A percentile compares a stretch with the other conserved stretches of the same genome.
Evolutionary conservation across 1,284 basidiomycete genomes (phyloP).

Genomic region (Moesziomyces parantarcticus): DNA sequence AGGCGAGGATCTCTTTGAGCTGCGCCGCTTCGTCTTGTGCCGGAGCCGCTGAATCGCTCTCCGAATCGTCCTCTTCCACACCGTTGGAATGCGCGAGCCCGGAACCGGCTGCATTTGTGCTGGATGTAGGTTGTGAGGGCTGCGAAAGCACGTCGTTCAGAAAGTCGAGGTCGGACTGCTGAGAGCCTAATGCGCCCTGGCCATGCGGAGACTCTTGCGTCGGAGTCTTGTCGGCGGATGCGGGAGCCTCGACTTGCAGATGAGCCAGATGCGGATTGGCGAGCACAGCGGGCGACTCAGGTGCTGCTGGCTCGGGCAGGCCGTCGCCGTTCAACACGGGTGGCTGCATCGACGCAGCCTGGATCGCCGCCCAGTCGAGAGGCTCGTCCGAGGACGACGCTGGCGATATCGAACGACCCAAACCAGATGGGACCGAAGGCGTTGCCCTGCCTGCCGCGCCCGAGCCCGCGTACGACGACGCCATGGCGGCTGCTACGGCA

Average conservation of each 20-base stretch:
- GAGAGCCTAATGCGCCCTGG: constrained; percentile 20
- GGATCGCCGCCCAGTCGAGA: constrained; percentile 31
- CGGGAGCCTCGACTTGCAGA: constrained; percentile 10
- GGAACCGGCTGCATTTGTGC: neutral
- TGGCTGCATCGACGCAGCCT: constrained; percentile 17
- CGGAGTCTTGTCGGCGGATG: constrained; percentile 26
- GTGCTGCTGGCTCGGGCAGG: constrained; percentile 18
- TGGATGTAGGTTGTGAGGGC: neutral
- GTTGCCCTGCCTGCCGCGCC: constrained; percentile 23
- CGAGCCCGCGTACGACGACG: constrained; percentile 8
- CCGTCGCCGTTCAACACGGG: constrained; percentile 34
- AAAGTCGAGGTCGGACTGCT: constrained; percentile 41
- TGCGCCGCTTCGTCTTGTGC: constrained; percentile 36
- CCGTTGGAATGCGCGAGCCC: constrained; percentile 11
- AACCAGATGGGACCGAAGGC: constrained; percentile 24
- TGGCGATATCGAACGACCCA: constrained; percentile 29
- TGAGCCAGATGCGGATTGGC: constrained; percentile 19
- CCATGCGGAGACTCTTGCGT: constrained; percentile 34
- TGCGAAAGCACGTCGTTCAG: constrained; percentile 38
- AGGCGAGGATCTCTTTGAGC: constrained; percentile 43
- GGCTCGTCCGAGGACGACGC: constrained; percentile 28
- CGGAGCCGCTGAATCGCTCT: neutral
- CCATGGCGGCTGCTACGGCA: constrained; percentile 30
- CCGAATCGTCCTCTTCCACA: neutral
- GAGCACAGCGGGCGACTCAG: constrained; percentile 2